Base-by-base conservation (phyloP, 352 stramenopile genomes). In the Sclerospora graminicola region DNA sequence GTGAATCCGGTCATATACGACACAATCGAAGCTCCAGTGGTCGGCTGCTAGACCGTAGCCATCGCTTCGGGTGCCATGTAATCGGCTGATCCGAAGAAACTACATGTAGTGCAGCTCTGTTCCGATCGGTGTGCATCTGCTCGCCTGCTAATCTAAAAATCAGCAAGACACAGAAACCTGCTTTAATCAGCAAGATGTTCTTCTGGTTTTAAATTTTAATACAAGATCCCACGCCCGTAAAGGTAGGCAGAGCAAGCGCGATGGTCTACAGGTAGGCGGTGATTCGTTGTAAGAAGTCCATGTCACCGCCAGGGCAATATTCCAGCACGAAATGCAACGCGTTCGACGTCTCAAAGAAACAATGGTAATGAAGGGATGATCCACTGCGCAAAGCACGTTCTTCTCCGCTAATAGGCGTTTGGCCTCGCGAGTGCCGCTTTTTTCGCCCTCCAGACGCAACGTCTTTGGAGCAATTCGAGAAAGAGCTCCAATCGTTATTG, bases 271-370 rank as follows among this genome's bases (percentile, higher is more conserved):
- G 80, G 68, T 43, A 99, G 95, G 40, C 96, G 96, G 45, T 90
- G 82, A 41, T 87, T 51, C 89, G 81, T 15, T 97, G 61, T 59
- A 97, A 55, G 60, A 95, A 97, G 62, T 97, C 97, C 60, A 97
- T 81, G 58, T 97, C 96, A 21, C 96, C 96, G 32, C 95, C 95
- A 13, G 93, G 83, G 56, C 94, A 98, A 69, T 98, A 99, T 63
- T 99, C 96, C 20, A 99, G 74, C 15, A 99, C 95, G 58, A 99
- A 98, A 57, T 98, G 97, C 0, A 99, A 77, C 48, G 96, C 97
- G 16, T 92, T 69, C 10, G 56, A 42, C 0, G 74, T 87, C 54
- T 89, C 78, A 31, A 97, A 98, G 1, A 94, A 97, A 45, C 78
- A 89, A 85, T 95, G 36, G 97, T 94, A 53, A 99, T 96, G 63